A percentile compares a stretch with the other conserved stretches of the same genome.
Evolutionary conservation across 176 grass and related monocot genomes (phyloP).

Genomic region (Avena eriantha): DNA sequence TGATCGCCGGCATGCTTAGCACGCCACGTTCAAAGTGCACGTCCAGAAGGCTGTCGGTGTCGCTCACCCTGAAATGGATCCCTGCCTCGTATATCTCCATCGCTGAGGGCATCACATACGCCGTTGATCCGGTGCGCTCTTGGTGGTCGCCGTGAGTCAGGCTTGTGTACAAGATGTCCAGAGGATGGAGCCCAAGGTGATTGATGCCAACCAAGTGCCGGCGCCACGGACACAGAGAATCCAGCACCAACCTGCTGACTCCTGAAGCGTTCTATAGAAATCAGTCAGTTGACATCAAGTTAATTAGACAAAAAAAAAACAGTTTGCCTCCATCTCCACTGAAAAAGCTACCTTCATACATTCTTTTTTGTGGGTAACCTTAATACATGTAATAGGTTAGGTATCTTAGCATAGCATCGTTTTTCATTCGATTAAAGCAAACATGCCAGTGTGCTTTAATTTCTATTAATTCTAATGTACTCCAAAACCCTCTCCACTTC

Average conservation of each 20-base stretch:
- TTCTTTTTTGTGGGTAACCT: too few relatives aligned
- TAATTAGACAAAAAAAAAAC: neutral
- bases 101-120: slow-evolving; percentile 29
- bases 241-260: slow-evolving; percentile 1
- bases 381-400: too few relatives aligned
- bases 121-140: neutral
- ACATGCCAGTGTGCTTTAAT: too few relatives aligned
- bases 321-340: too few relatives aligned
- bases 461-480: too few relatives aligned
- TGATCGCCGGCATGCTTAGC: slow-evolving; percentile 42
- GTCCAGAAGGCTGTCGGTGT: slow-evolving; percentile 15
- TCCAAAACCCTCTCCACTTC: too few relatives aligned
- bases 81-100: slow-evolving; percentile 60
- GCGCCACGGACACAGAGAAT: neutral
- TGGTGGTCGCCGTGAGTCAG: neutral
- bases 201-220: slow-evolving; percentile 11
- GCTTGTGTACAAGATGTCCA: neutral
- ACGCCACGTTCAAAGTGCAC: slow-evolving; percentile 44
- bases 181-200: neutral
- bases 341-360: too few relatives aligned
- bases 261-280: slow-evolving; percentile 22
- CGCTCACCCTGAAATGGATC: slow-evolving; percentile 50
- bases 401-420: too few relatives aligned
- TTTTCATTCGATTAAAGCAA: too few relatives aligned
- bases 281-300: slow-evolving; percentile 8